A percentile compares a stretch with the other conserved stretches of the same genome.
Evolutionary conservation across 805 yeast genomes (phyloP).

Genomic region (Cyberlindnera veronae): DNA sequence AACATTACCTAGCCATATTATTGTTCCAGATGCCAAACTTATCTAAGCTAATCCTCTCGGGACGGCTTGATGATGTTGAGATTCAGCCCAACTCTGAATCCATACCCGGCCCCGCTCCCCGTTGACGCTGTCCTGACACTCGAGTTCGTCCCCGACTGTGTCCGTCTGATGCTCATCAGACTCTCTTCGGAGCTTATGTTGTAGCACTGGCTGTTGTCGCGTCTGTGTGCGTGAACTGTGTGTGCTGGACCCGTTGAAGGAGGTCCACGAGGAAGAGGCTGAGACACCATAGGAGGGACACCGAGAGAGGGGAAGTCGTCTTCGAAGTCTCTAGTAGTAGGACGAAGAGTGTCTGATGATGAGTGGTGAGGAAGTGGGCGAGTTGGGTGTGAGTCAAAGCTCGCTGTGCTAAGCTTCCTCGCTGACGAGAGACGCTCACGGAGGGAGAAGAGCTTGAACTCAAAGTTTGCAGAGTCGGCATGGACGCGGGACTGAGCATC

Average conservation of each 20-base stretch:
- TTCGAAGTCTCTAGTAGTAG: constrained; percentile 1
- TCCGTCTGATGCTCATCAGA: constrained; percentile 9
- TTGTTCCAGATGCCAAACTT: background rate
- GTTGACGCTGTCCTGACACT: constrained; percentile 6
- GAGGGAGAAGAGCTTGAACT: constrained; percentile 17
- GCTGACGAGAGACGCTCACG: constrained; percentile 16
- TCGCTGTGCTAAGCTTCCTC: constrained; percentile 30
- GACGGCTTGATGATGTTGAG: constrained; percentile 57
- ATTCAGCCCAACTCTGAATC: constrained; percentile 42
- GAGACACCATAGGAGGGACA: background rate
- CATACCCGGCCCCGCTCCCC: constrained; percentile 1
- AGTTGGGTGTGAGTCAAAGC: constrained; percentile 4
- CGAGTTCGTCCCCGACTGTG: constrained; percentile 7
- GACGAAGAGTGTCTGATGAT: constrained; percentile 1
- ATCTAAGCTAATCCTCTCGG: background rate
- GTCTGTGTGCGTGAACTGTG: background rate
- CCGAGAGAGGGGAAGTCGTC: constrained; percentile 1
- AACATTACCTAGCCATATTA: too few species aligned
- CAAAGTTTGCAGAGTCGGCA: constrained; percentile 5
- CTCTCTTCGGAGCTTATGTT: constrained; percentile 9
- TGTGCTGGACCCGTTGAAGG: background rate
- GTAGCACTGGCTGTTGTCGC: background rate
- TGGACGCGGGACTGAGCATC: constrained; percentile 33
- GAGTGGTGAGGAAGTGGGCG: background rate
- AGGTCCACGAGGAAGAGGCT: too few species aligned